Base-by-base conservation (phyloP, 2,329 filamentous ascomycete genomes). In the Beauveria asiatica region DNA sequence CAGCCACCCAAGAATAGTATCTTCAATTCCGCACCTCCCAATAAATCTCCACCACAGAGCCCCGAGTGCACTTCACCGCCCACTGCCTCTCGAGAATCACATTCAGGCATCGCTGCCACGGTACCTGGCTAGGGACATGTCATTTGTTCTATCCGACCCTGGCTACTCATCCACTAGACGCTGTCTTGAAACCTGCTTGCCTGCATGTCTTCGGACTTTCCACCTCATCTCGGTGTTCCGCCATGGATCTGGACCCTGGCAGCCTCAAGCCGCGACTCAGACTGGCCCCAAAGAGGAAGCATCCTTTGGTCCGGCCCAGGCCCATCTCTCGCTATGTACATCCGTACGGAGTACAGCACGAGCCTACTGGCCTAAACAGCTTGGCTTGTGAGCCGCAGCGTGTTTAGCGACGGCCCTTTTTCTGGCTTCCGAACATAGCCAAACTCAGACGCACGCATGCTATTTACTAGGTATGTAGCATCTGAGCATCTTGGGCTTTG, bases 271-370 rank as follows among this genome's bases (percentile, higher is more conserved):
- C 19, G 42, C 41, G 39, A 39, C n/a, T 45, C 42, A 39, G n/a
- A 19, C 23, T 39, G 21, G 17, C 45, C 46, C 46, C 45, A 57
- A 50, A 57, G 13, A 37, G 55, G 50, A 50, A 50, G 21, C 44
- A 30, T 58, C 55, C 55, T 37, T 58, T 58, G 55, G 55, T 58
- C 55, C 55, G 55, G 45, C 10, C 54, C 46, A 58, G 55, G 46
- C 45, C 55, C 30, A 37, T 27, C 44, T 16, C 54, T 17, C 17
- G 41, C 52, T 17, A 50, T 13, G 5, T 30, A n/a, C n/a, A n/a
- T n/a, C n/a, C n/a, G n/a, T n/a, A n/a, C n/a, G n/a, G n/a, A n/a
- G n/a, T n/a, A n/a, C 13, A 19, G 49, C 49, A 19, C 33, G 33
- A 37, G 33, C 49, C 27, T 30, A 19, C 17, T 7, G 19, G 30